These are phyloP conservation scores for Cyclospora cayetanensis DNA, from an alignment of 169 alveolate genomes.

Conservation along the genomic window DNA sequence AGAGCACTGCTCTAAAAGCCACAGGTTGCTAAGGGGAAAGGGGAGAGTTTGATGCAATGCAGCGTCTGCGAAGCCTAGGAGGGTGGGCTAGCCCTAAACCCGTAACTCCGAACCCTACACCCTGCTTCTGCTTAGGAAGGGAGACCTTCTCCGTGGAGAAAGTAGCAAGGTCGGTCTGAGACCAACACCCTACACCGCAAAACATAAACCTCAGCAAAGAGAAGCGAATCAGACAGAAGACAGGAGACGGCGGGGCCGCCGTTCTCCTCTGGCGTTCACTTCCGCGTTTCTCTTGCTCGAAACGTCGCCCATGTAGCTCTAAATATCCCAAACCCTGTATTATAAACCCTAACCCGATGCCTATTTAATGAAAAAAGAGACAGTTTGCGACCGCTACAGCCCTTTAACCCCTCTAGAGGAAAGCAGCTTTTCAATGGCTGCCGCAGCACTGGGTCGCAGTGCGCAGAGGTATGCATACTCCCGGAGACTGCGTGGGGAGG, in stretches of 20 bases:
- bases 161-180: not conserved
- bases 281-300: not conserved
- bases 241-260: conserved; percentile 66
- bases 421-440: conserved; percentile 46
- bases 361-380: conserved; percentile 18
- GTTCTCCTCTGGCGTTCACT: not conserved
- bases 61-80: not conserved
- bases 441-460: conserved; percentile 61
- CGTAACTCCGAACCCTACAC: not conserved
- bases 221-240: conserved; percentile 27
- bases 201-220: not conserved
- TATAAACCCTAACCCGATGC: not conserved
- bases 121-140: not conserved
- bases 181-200: conserved; percentile 37
- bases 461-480: conserved; percentile 64
- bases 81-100: conserved; percentile 19
- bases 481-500: conserved; percentile 31
- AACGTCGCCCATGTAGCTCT: not conserved
- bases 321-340: not conserved
- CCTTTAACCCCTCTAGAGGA: not conserved
- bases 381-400: not conserved
- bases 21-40: not conserved
- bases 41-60: not conserved
- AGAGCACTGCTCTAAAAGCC: not conserved
- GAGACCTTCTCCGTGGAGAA: conserved; percentile 22